Conservation (phyloP, 306 rosid species). For the Cajanus cajan region DNA sequence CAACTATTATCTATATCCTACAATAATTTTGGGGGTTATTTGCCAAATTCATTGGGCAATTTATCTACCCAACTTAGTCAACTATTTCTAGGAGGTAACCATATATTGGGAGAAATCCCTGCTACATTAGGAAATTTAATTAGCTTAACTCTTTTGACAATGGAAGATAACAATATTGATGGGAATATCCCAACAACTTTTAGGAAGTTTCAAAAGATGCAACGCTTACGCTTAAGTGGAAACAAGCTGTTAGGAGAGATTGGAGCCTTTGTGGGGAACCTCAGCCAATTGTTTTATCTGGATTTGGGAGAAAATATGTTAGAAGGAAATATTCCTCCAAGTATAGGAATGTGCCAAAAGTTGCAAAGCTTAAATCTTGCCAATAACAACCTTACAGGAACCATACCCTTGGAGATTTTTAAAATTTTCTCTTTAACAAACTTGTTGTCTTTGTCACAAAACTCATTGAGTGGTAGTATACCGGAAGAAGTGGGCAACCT, state of each 20-base stretch:
- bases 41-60: conserved; percentile 34
- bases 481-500: conserved; percentile 28
- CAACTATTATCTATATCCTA: background rate
- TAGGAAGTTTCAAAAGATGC: conserved; percentile 22
- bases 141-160: background rate
- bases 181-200: conserved; percentile 34
- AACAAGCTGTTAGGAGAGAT: conserved; percentile 37
- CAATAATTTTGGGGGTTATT: conserved; percentile 44
- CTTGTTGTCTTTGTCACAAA: conserved; percentile 33
- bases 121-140: conserved; percentile 20
- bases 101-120: conserved; percentile 32
- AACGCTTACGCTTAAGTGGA: background rate
- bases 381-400: conserved; percentile 28
- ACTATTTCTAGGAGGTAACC: background rate
- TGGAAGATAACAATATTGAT: background rate
- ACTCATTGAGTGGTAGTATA: conserved; percentile 34
- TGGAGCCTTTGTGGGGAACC: conserved; percentile 32
- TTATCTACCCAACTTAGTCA: conserved; percentile 16
- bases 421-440: conserved; percentile 12
- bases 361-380: conserved; percentile 6
- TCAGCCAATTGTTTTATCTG: conserved; percentile 18
- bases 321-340: conserved; percentile 38
- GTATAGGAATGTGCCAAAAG: conserved; percentile 13
- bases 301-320: conserved; percentile 3
- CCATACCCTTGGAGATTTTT: conserved; percentile 32